These are phyloP conservation scores for Rhizopogon vinicolor DNA, from an alignment of 768 basidiomycete genomes.

Conservation along the genomic window DNA sequence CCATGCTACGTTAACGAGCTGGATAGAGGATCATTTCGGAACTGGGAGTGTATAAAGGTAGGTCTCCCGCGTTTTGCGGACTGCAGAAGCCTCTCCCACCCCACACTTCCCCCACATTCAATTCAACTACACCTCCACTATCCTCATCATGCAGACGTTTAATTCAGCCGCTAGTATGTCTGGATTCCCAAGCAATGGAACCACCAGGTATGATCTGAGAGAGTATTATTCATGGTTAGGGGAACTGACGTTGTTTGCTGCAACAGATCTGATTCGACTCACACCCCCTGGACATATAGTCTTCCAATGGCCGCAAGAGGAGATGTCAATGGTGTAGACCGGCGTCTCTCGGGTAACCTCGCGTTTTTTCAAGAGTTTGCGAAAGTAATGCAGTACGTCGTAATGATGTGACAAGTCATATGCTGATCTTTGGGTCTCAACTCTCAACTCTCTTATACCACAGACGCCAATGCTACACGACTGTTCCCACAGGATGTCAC, in stretches of 20 bases:
- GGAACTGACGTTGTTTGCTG: background rate
- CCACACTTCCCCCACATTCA: background rate
- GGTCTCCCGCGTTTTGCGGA: background rate
- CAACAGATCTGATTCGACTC: background rate
- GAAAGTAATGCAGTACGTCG: background rate
- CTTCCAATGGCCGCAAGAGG: background rate
- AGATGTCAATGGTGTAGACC: background rate
- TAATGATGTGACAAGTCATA: background rate
- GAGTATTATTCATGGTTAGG: background rate
- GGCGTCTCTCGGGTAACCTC: too few species aligned
- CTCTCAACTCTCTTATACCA: too few species aligned
- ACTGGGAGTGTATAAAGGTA: background rate
- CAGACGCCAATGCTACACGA: background rate
- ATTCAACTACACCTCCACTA: background rate
- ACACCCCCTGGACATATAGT: background rate
- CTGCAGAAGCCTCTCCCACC: background rate
- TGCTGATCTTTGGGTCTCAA: background rate
- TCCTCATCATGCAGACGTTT: background rate
- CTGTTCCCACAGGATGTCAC: too few species aligned
- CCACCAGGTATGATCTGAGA: background rate
- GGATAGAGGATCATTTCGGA: background rate
- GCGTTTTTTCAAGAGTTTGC: background rate
- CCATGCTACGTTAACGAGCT: too few species aligned
- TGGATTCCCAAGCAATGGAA: background rate
- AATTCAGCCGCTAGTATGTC: too few species aligned